phyloP scores from a whole-genome alignment of 2,329 filamentous ascomycete species.

The Cercospora zeae-maydis region DNA sequence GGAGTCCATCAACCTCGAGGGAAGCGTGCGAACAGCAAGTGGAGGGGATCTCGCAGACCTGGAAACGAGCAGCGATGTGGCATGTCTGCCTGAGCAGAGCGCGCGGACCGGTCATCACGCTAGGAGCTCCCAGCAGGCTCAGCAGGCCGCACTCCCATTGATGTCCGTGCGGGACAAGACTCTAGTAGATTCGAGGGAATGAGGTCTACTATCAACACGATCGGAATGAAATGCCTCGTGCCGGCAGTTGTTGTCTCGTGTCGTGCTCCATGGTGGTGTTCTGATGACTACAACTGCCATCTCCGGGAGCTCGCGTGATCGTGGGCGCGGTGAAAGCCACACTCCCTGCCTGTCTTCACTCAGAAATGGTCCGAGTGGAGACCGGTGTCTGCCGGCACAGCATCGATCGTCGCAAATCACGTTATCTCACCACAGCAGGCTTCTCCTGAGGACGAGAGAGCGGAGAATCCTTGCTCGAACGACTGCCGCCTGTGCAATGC shows the following conservation, averaged over 20 bases:
- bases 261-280: neutral
- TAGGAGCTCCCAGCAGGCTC: neutral
- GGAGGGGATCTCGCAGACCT: slow-evolving; percentile 8
- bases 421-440: slow-evolving; percentile 11
- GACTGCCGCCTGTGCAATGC: slow-evolving; percentile 18
- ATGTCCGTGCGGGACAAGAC: neutral
- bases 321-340: neutral
- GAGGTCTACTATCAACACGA: slow-evolving; percentile 3
- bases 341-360: slow-evolving; percentile 1
- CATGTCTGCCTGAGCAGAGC: slow-evolving; percentile 10
- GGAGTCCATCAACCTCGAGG: neutral
- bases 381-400: slow-evolving; percentile 4
- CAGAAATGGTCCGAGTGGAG: neutral
- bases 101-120: neutral
- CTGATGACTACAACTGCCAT: slow-evolving; percentile 6
- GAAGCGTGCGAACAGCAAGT: neutral
- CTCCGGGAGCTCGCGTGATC: slow-evolving; percentile 1
- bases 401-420: slow-evolving; percentile 8
- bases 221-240: neutral
- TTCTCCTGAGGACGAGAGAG: slow-evolving; percentile 11
- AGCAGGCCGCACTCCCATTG: neutral
- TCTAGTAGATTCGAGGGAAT: neutral
- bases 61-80: slow-evolving; percentile 9
- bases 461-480: slow-evolving; percentile 19
- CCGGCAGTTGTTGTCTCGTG: slow-evolving; percentile 7